Base-by-base conservation (phyloP, 2,329 filamentous ascomycete species). In the Chrysoporthe deuterocubensis region DNA sequence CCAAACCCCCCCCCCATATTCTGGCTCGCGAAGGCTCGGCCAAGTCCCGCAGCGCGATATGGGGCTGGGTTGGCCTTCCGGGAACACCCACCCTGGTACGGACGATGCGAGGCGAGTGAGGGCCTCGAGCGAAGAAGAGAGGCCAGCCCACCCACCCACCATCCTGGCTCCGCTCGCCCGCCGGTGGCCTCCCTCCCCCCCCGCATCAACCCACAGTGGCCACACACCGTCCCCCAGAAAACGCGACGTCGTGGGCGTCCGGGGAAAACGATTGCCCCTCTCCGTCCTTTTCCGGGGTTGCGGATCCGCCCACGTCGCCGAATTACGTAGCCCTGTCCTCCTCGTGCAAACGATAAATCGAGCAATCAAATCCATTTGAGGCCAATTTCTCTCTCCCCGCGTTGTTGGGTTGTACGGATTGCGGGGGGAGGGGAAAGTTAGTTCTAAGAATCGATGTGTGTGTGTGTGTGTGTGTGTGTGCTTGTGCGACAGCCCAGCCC, bases 181-280 rank as follows among this genome's bases (percentile, higher is more conserved):
- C 43, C 26, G 26, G 42, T 4, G n/a, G 16, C 8, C 43, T 44
- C 40, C 40, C 18, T 18, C 42, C 54, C 26, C 26, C 59, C 59
- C 59, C 59, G 26, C 59, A 37, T 26, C 26, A 21, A 21, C 21
- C 59, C 59, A 40, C 37, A 46, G 7, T 61, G 7, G 21, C 42
- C 43, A 34, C 63, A 59, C 42, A 40, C 6, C 7, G 42, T 34
- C 52, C 63, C 54, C 52, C 21, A 42, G 32, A 56, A 34, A 14
- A 52, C 52, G 8, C 34, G 26, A 26, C 26, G 26, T 26, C 26
- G 26, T 26, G 26, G 26, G 26, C 21, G 43, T 65, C 63, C 59
- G 63, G 63, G 63, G 63, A 65, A 65, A 34, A 57, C 32, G 37
- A 57, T 46, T 48, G 14, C 34, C 40, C 63, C 63, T 64, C 62